Evolutionary conservation across 192 early-diverging fungal species (phyloP).

Genomic region (Mortierella antarctica): DNA sequence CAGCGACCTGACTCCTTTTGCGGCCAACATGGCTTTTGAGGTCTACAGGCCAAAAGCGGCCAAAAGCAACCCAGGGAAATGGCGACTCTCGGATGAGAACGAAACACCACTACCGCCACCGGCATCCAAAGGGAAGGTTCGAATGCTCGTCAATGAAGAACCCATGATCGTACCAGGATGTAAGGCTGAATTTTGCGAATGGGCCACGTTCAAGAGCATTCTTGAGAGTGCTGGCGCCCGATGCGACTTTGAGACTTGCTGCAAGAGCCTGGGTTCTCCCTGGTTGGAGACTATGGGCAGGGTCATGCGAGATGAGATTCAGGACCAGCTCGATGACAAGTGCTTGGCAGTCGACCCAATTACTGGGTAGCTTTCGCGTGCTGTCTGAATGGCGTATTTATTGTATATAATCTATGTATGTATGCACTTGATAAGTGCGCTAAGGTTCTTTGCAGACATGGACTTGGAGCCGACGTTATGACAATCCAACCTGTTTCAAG

Average conservation of each 20-base stretch:
- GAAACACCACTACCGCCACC: neutral
- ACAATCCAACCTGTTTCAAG: too few species aligned
- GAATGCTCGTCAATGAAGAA: constrained; percentile 41
- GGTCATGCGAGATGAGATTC: neutral
- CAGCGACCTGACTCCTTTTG: constrained; percentile 32
- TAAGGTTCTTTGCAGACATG: neutral
- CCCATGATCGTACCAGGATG: constrained; percentile 35
- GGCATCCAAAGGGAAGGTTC: constrained; percentile 19
- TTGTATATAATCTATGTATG: neutral
- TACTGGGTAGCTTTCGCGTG: neutral
- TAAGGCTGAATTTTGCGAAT: constrained; percentile 29
- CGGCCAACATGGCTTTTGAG: constrained; percentile 45
- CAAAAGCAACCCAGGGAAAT: neutral
- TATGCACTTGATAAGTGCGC: too few species aligned
- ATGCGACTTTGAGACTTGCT: constrained; percentile 40
- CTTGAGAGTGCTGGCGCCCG: constrained; percentile 18
- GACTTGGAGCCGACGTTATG: too few species aligned
- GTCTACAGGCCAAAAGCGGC: constrained; percentile 14
- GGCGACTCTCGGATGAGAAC: neutral
- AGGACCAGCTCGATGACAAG: neutral
- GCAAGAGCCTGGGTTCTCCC: neutral
- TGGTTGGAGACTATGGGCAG: neutral
- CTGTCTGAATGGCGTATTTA: too few species aligned
- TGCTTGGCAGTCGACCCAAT: constrained; percentile 21
- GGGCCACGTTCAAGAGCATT: constrained; percentile 27